Evolutionary conservation across 805 yeast genomes (phyloP).

Genomic region (Kuraishia piskuri): DNA sequence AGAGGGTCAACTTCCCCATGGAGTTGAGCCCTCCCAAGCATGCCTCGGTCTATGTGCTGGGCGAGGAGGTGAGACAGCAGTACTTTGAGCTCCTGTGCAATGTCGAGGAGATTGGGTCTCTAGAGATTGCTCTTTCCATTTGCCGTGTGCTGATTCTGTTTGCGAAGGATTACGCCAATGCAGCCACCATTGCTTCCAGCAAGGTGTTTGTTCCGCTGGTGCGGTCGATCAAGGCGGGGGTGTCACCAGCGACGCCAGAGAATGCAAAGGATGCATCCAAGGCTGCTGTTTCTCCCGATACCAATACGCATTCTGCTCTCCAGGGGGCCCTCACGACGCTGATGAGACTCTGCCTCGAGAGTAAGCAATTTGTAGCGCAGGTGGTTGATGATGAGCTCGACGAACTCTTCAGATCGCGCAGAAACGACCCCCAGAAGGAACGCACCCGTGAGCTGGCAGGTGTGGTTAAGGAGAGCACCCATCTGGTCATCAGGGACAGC

Average conservation of each 20-base stretch:
- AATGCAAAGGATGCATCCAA: too few relatives aligned
- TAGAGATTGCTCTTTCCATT: slow-evolving; percentile 41
- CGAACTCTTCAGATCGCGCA: slow-evolving; percentile 28
- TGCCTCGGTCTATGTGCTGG: slow-evolving; percentile 13
- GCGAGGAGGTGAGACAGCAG: slow-evolving; percentile 13
- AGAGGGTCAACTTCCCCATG: slow-evolving; percentile 13
- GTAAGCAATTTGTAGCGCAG: slow-evolving; percentile 35
- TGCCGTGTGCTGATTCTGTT: slow-evolving; percentile 48
- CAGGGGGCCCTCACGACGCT: slow-evolving; percentile 45
- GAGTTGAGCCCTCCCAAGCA: slow-evolving; percentile 9
- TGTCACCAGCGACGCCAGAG: slow-evolving; percentile 27
- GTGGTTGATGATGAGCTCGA: slow-evolving; percentile 45
- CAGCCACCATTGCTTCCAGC: slow-evolving; percentile 34
- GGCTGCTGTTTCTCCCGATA: neutral
- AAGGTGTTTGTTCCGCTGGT: slow-evolving; percentile 40
- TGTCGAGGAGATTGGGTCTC: slow-evolving; percentile 29
- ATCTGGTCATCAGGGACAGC: slow-evolving; percentile 32
- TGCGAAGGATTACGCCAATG: slow-evolving; percentile 34
- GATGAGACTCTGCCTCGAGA: slow-evolving; percentile 66
- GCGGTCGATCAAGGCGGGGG: slow-evolving; percentile 26
- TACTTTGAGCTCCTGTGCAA: slow-evolving; percentile 37
- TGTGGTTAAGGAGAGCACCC: slow-evolving; percentile 40
- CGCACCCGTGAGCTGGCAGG: slow-evolving; percentile 35
- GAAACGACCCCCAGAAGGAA: slow-evolving; percentile 8
- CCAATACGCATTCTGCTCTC: slow-evolving; percentile 15